Evolutionary conservation across 495 filamentous ascomycete species (phyloP), one percentile per base, ranked within the genome.

Genomic region (Sporormia fimetaria): DNA sequence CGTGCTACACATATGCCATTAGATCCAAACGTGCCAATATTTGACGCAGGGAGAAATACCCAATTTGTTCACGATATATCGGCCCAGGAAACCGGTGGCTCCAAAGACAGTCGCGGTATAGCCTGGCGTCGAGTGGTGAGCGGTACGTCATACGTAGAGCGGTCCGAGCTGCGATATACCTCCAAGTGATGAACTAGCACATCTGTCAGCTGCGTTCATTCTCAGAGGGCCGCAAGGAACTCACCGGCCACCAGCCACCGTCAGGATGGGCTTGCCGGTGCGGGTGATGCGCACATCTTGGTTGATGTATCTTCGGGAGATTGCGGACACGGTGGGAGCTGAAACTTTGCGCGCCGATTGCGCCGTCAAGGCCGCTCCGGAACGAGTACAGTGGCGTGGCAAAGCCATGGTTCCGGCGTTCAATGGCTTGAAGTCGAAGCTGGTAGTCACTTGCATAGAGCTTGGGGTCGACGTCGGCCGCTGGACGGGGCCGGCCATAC

Each of bases 101-200:
- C 90, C 90, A 63, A 99, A 99, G 56, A 99, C 87, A 28, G 90
- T 99, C 23, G 81, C 87, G 44, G 87, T 95, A 63, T 96, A 85
- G 37, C 85, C 87, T 85, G 24, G 47, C 9, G 22, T 21, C 6
- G 21, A 33, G 6, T 32, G 5, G 32, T 42, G 41, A 47, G 41
- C 43, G 42, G 40, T 35, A 8, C 16, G 22, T 41, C 29, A 26
- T 27, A 23, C 26, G 21, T 39, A 38, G 47, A 59, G 47, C 54
- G 57, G 44, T 37, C 36, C 40, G 39, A 42, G 4, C 16, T 12
- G 26, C 17, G 15, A 12, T 40, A 62, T 78, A 88, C 82, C 83
- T 80, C 83, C 83, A 52, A 87, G 68, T 52, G 81, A 81, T 33
- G 83, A 87, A 56, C 84, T 92, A 27, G 1, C 18, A 34, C 18